Percentiles rank a stretch among this genome's conserved stretches.
Evolutionary conservation across 768 basidiomycete species (phyloP).

Genomic region (Termitomyces sp.): DNA sequence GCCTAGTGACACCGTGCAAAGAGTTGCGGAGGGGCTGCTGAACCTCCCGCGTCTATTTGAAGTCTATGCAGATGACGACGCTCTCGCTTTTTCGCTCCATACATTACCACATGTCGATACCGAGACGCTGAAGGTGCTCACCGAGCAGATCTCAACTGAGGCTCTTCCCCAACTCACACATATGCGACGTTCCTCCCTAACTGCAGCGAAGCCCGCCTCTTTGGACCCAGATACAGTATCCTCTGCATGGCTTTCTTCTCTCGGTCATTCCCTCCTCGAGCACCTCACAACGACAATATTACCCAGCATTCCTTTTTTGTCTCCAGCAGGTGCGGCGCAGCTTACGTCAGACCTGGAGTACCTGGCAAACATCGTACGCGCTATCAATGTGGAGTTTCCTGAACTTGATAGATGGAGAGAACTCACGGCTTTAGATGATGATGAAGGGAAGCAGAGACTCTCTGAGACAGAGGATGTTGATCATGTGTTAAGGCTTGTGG

Average conservation of each 20-base stretch:
- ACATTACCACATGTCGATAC: slow-evolving; percentile 71
- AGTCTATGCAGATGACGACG: slow-evolving; percentile 90
- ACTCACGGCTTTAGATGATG: slow-evolving; percentile 60
- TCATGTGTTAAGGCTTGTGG: slow-evolving; percentile 31
- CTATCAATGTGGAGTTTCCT: slow-evolving; percentile 83
- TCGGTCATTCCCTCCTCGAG: slow-evolving; percentile 76
- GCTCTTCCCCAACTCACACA: slow-evolving; percentile 27
- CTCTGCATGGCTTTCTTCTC: slow-evolving; percentile 87
- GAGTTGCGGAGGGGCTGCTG: slow-evolving; percentile 89
- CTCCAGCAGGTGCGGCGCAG: slow-evolving; percentile 71
- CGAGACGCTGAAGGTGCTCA: slow-evolving; percentile 45
- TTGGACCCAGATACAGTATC: slow-evolving; percentile 79
- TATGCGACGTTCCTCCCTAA: slow-evolving; percentile 39
- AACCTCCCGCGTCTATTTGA: slow-evolving; percentile 94
- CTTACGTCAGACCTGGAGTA: slow-evolving; percentile 86
- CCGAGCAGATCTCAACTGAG: slow-evolving; percentile 35
- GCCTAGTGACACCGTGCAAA: slow-evolving; percentile 84
- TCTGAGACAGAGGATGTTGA: slow-evolving; percentile 26
- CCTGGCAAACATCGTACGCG: slow-evolving; percentile 84
- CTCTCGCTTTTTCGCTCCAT: slow-evolving; percentile 81
- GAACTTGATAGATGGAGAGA: slow-evolving; percentile 80
- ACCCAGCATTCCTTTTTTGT: slow-evolving; percentile 65
- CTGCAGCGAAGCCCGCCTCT: slow-evolving; percentile 28
- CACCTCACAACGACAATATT: slow-evolving; percentile 70
- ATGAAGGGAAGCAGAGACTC: slow-evolving; percentile 33